Evolutionary conservation across 352 stramenopile genomes (phyloP).

Genomic region (Globisporangium canariense): DNA sequence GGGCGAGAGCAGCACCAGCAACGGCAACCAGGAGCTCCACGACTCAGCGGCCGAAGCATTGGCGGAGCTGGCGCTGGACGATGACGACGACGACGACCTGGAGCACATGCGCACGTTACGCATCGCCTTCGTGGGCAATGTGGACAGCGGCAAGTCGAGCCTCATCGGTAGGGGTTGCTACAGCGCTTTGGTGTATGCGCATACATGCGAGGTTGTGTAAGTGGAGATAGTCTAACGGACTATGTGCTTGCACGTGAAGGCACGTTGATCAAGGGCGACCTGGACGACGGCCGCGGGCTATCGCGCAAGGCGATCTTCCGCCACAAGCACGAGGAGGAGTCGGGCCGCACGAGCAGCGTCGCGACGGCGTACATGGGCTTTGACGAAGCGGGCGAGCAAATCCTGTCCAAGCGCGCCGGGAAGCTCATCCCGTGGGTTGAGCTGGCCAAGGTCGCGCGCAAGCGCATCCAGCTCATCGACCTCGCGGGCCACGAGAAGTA

Average conservation of each 20-base stretch:
- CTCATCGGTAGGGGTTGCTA: conserved; percentile 55
- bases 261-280: conserved; percentile 91
- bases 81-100: conserved; percentile 21
- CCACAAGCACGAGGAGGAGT: conserved; percentile 84
- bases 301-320: conserved; percentile 83
- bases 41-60: conserved; percentile 6
- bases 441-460: conserved; percentile 72
- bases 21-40: conserved; percentile 8
- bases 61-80: neutral
- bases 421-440: conserved; percentile 81
- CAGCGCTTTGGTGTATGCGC: neutral
- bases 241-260: conserved; percentile 20
- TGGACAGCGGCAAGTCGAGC: conserved; percentile 92
- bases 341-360: conserved; percentile 80
- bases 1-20: neutral
- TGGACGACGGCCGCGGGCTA: conserved; percentile 95
- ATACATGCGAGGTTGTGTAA: neutral
- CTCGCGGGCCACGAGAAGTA: conserved; percentile 97
- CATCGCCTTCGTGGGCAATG: conserved; percentile 90
- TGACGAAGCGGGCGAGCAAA: conserved; percentile 67
- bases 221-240: neutral
- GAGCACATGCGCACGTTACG: conserved; percentile 72
- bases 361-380: conserved; percentile 84
- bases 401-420: conserved; percentile 66
- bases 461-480: conserved; percentile 87